A percentile compares a stretch with the other conserved stretches of the same genome.
These are phyloP conservation scores for Pycnococcus provasolii DNA, from an alignment of 139 green algal genomes.

Conservation along the genomic window DNA sequence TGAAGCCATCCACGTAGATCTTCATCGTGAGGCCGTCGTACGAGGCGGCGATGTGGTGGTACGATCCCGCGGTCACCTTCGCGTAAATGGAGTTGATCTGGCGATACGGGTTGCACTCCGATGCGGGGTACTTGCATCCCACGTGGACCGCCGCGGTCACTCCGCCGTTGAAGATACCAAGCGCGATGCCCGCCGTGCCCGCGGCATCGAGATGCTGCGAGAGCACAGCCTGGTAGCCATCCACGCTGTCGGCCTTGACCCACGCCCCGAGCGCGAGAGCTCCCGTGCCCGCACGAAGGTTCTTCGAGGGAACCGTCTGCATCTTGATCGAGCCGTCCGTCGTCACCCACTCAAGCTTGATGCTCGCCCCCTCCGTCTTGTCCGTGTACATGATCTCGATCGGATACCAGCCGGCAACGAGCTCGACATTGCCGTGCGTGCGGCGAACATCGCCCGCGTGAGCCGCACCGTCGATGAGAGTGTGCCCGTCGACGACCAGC, in stretches of 20 bases:
- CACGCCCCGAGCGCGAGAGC: conserved; percentile 22
- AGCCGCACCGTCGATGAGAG: conserved; percentile 7
- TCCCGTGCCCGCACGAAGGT: conserved; percentile 12
- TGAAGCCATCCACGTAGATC: conserved; percentile 25
- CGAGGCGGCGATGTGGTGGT: conserved; percentile 16
- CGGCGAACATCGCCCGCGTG: not conserved
- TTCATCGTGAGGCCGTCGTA: conserved; percentile 10
- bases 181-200: conserved; percentile 6
- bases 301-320: conserved; percentile 14
- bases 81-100: conserved; percentile 13
- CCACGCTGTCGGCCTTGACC: conserved; percentile 16
- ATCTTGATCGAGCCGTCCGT: conserved; percentile 1
- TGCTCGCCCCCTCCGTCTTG: conserved; percentile 10
- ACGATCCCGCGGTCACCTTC: conserved; percentile 7
- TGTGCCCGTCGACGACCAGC: conserved; percentile 3
- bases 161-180: conserved; percentile 19
- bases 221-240: conserved; percentile 5
- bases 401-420: conserved; percentile 11
- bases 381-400: conserved; percentile 23
- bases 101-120: conserved; percentile 13
- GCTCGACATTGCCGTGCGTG: conserved; percentile 8
- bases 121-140: not conserved
- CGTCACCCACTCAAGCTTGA: conserved; percentile 7
- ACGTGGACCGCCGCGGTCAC: conserved; percentile 15
- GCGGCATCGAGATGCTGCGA: not conserved